phyloP scores from a whole-genome alignment of 306 rosid species.

The Cicer judaicum region DNA sequence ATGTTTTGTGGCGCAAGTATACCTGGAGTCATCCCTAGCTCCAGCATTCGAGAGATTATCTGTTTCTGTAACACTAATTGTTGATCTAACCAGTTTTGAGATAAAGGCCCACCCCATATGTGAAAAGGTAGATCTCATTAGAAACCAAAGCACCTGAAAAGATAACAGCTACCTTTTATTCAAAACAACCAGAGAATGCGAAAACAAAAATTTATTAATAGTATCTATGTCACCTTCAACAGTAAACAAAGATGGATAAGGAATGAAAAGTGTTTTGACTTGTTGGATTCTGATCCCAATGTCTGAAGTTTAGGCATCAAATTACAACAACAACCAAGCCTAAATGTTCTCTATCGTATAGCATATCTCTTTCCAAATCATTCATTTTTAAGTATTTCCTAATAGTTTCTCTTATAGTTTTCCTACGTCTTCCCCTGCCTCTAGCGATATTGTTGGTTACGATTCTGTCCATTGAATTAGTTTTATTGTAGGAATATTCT shows the following conservation, averaged over 20 bases:
- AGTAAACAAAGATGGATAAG: neutral
- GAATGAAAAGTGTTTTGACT: neutral
- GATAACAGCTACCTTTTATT: slow-evolving; percentile 12
- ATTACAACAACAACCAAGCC: neutral
- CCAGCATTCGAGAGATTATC: slow-evolving; percentile 80
- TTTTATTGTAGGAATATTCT: too few relatives aligned
- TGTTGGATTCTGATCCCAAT: neutral
- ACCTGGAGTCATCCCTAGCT: slow-evolving; percentile 99
- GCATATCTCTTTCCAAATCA: too few relatives aligned
- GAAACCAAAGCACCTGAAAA: slow-evolving; percentile 41
- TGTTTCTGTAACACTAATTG: slow-evolving; percentile 81
- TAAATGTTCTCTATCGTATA: too few relatives aligned
- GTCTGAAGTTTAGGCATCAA: neutral
- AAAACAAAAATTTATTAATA: neutral
- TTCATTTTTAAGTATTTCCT: too few relatives aligned
- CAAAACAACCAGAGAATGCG: neutral
- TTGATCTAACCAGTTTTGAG: slow-evolving; percentile 89
- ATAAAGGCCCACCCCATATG: slow-evolving; percentile 97
- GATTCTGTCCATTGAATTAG: too few relatives aligned
- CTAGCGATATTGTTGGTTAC: too few relatives aligned
- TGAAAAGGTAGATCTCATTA: slow-evolving; percentile 41
- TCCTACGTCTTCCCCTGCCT: too few relatives aligned
- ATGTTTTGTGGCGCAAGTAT: slow-evolving; percentile 1
- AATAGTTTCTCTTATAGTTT: too few relatives aligned
- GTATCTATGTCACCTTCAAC: neutral